phyloP scores from a whole-genome alignment of 306 rosid species.

The Bauhinia variegata region DNA sequence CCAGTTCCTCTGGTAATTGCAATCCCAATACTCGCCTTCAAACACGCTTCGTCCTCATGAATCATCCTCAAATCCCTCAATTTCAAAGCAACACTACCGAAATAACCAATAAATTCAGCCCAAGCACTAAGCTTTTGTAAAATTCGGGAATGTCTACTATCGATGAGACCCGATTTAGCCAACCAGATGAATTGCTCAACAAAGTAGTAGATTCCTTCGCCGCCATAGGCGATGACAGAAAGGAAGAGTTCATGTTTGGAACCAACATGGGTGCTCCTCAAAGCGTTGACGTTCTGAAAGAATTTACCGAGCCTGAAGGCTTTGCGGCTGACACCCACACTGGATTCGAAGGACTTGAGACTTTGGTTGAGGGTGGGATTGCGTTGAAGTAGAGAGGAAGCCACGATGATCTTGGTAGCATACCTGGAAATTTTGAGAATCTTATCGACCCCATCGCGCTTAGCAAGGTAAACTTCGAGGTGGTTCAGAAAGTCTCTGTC shows the following conservation, averaged over 20 bases:
- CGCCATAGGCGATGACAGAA: conserved; percentile 52
- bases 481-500: conserved; percentile 52
- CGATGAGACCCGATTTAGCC: conserved; percentile 42
- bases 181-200: conserved; percentile 39
- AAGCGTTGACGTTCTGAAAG: conserved; percentile 61
- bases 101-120: no score
- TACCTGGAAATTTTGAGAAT: conserved; percentile 63
- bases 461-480: conserved; percentile 62
- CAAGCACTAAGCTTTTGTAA: no score
- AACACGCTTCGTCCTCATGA: conserved; percentile 46
- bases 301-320: conserved; percentile 71
- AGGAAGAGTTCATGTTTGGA: conserved; percentile 41
- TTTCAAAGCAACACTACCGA: conserved; percentile 34
- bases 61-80: conserved; percentile 46
- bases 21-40: conserved; percentile 39
- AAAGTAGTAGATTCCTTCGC: conserved; percentile 7
- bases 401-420: conserved; percentile 44
- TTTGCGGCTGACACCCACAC: conserved; percentile 64
- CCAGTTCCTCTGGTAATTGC: neutral
- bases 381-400: conserved; percentile 44
- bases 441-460: conserved; percentile 71
- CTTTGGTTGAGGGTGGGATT: conserved; percentile 46
- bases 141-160: no score
- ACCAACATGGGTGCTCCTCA: conserved; percentile 41
- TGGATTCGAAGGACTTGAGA: conserved; percentile 61